Conservation (phyloP, 305 asterid genomes). For the Galium porrigens region DNA sequence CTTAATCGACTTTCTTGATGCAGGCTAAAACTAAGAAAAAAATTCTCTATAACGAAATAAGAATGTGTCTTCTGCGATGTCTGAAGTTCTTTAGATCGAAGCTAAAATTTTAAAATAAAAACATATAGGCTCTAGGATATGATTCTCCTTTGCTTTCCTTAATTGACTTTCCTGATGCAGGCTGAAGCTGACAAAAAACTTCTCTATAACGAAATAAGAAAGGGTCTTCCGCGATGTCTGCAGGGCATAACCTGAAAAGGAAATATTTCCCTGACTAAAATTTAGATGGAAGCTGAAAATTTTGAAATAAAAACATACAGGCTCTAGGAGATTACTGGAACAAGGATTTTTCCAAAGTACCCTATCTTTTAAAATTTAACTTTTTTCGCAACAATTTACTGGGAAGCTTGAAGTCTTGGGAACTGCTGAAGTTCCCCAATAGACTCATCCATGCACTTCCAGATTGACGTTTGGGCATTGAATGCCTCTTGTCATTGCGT, state of each 20-base stretch:
- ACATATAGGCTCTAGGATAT: no score
- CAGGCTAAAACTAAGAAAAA: background rate
- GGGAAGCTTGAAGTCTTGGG: background rate
- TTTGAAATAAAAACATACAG: background rate
- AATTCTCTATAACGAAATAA: background rate
- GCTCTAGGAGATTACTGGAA: background rate
- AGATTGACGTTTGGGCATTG: background rate
- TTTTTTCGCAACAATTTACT: background rate
- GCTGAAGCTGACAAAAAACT: background rate
- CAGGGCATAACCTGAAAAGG: background rate
- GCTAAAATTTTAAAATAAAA: no score
- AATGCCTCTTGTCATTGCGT: background rate
- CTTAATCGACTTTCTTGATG: background rate
- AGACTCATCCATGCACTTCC: background rate
- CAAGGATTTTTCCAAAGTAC: background rate
- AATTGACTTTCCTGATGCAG: background rate
- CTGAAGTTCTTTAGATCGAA: background rate
- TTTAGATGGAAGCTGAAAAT: background rate
- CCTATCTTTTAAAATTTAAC: background rate
- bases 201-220: background rate
- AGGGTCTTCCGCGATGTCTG: background rate
- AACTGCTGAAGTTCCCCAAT: background rate
- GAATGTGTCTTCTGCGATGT: background rate
- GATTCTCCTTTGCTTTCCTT: background rate
- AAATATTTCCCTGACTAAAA: background rate